Conservation (phyloP, 2,329 filamentous ascomycete species). For the Ophiocordyceps australis region DNA sequence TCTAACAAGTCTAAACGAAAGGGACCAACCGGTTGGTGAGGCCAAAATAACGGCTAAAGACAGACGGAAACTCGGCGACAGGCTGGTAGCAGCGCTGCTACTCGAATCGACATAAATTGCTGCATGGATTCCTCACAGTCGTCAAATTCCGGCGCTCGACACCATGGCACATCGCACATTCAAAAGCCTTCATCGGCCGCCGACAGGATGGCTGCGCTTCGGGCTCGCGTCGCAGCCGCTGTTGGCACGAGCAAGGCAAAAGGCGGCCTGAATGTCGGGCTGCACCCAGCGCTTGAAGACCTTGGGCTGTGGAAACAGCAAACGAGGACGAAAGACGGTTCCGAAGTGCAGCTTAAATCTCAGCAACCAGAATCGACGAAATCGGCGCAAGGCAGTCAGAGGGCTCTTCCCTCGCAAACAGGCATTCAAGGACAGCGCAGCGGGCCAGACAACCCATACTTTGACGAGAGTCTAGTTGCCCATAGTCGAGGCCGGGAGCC, state of each 20-base stretch:
- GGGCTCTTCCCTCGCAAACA: constrained; percentile 1
- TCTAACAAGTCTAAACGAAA: no score
- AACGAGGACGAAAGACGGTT: constrained; percentile 17
- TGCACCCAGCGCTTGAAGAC: constrained; percentile 58
- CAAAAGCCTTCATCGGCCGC: constrained; percentile 38
- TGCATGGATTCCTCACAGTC: constrained; percentile 33
- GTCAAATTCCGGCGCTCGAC: constrained; percentile 34
- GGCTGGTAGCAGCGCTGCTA: no score
- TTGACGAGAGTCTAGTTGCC: constrained; percentile 48
- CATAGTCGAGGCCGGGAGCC: constrained; percentile 46
- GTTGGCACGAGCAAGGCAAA: constrained; percentile 39
- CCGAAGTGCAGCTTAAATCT: no score
- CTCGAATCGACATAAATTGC: no score
- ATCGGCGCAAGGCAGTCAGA: constrained; percentile 3
- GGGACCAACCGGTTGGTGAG: no score
- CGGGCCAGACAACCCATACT: constrained; percentile 54
- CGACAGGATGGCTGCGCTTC: constrained; percentile 57
- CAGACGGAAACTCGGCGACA: no score
- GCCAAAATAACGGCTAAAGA: no score
- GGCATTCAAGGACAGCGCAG: constrained; percentile 4
- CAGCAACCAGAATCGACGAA: constrained; percentile 4
- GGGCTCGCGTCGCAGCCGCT: constrained; percentile 62
- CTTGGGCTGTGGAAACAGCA: constrained; percentile 27
- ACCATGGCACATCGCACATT: constrained; percentile 33
- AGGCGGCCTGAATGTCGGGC: constrained; percentile 55